phyloP scores from a whole-genome alignment of 371 early-diverging fungal species.

The Rhizomucor miehei region DNA sequence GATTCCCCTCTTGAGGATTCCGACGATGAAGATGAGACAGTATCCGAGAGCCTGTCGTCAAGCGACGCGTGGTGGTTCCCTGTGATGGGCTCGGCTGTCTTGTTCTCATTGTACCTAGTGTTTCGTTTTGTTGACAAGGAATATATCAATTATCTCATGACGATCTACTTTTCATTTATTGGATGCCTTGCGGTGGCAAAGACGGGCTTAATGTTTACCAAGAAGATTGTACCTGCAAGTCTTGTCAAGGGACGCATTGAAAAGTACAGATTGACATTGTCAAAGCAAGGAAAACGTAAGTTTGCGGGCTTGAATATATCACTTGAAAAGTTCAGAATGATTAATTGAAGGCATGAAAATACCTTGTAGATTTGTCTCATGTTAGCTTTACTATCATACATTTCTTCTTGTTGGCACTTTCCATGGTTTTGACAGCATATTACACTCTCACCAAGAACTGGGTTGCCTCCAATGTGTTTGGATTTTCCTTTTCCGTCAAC shows the following conservation, averaged over 20 bases:
- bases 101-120: constrained; percentile 84
- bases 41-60: constrained; percentile 75
- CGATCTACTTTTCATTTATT: constrained; percentile 84
- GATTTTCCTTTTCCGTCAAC: constrained; percentile 81
- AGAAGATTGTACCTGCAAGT: constrained; percentile 44
- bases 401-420: constrained; percentile 52
- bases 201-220: constrained; percentile 52
- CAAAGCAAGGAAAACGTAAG: constrained; percentile 71
- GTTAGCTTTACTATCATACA: constrained; percentile 77
- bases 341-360: no score
- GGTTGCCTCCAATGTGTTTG: constrained; percentile 89
- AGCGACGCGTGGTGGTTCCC: constrained; percentile 95
- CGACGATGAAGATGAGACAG: constrained; percentile 60
- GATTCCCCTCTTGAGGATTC: constrained; percentile 38
- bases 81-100: constrained; percentile 80
- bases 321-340: no score
- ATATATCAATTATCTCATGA: constrained; percentile 82
- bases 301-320: constrained; percentile 2
- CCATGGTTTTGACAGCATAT: constrained; percentile 65
- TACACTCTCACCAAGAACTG: constrained; percentile 91
- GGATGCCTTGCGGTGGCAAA: constrained; percentile 80
- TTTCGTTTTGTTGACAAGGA: constrained; percentile 83
- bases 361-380: constrained; percentile 58
- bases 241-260: constrained; percentile 50
- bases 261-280: constrained; percentile 69